Evolutionary conservation across 1,139 yeast genomes (phyloP).

Genomic region (Protomyces macrosporus): DNA sequence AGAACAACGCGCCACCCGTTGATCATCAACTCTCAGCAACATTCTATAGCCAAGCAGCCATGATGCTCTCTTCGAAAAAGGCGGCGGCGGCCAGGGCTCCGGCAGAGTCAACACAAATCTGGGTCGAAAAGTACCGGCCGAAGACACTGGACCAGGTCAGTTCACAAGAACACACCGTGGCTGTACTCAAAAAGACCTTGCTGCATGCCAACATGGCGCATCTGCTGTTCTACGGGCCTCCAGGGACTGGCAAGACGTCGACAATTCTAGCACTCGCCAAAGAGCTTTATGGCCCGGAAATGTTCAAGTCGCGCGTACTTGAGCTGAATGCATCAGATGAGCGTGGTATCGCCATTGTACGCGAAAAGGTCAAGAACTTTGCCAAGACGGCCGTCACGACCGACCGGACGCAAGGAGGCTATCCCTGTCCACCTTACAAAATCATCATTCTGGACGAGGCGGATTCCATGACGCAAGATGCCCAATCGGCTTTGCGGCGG

Average conservation of each 20-base stretch:
- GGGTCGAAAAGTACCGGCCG: conserved; percentile 50
- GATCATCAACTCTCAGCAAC: too few relatives aligned
- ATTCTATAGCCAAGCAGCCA: neutral
- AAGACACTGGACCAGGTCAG: conserved; percentile 76
- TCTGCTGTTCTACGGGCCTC: conserved; percentile 94
- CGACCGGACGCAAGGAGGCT: conserved; percentile 60
- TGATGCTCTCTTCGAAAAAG: neutral
- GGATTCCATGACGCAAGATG: conserved; percentile 97
- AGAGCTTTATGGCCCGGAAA: conserved; percentile 59
- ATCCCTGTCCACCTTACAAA: conserved; percentile 94
- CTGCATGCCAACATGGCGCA: conserved; percentile 80
- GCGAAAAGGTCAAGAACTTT: conserved; percentile 87
- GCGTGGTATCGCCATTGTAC: conserved; percentile 85
- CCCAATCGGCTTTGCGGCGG: conserved; percentile 89
- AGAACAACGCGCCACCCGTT: too few relatives aligned
- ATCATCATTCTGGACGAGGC: conserved; percentile 85
- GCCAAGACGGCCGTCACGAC: conserved; percentile 83
- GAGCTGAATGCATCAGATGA: conserved; percentile 96
- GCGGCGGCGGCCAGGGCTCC: neutral
- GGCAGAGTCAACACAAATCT: conserved; percentile 4
- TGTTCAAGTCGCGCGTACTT: conserved; percentile 70
- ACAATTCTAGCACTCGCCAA: conserved; percentile 83
- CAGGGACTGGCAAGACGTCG: conserved; percentile 95
- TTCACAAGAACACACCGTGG: conserved; percentile 86
- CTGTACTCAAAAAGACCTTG: conserved; percentile 73